These are phyloP conservation scores for Aspergillus novoparasiticus DNA, from an alignment of 2,329 filamentous ascomycete species.

Conservation along the genomic window DNA sequence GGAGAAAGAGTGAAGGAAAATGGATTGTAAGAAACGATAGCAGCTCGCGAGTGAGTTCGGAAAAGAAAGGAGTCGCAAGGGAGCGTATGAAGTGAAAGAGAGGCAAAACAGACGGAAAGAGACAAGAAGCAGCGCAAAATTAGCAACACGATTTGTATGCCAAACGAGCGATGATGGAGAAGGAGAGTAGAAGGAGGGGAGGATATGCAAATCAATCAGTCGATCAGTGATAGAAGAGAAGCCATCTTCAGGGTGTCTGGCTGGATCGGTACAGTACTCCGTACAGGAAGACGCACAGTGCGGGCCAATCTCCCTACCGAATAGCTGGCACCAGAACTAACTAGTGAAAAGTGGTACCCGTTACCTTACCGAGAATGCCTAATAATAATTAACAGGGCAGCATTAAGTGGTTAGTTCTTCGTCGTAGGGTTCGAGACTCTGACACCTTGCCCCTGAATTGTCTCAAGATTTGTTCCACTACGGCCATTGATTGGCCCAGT, in stretches of 20 bases:
- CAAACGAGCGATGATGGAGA: background rate
- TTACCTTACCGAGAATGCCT: conserved; percentile 5
- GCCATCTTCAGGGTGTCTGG: background rate
- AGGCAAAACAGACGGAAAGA: background rate
- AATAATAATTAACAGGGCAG: conserved; percentile 7
- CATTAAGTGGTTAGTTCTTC: background rate
- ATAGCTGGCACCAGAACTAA: conserved; percentile 1
- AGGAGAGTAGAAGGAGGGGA: background rate
- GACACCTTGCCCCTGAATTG: conserved; percentile 24
- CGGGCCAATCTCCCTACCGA: background rate
- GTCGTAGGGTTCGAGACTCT: conserved; percentile 19
- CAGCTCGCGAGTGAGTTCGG: background rate
- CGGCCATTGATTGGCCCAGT: conserved; percentile 12
- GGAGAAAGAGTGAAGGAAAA: conserved; percentile 1
- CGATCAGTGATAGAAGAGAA: background rate
- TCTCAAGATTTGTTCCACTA: conserved; percentile 15
- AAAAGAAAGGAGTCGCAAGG: background rate
- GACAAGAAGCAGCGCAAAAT: background rate
- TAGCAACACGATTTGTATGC: background rate
- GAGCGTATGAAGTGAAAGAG: background rate
- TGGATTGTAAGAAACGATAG: background rate
- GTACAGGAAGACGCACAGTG: background rate
- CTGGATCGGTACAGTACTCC: background rate
- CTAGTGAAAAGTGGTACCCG: background rate
- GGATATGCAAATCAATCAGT: background rate